Conservation (phyloP, 441 rosid genomes). For the Heliophila coronopifolia region DNA sequence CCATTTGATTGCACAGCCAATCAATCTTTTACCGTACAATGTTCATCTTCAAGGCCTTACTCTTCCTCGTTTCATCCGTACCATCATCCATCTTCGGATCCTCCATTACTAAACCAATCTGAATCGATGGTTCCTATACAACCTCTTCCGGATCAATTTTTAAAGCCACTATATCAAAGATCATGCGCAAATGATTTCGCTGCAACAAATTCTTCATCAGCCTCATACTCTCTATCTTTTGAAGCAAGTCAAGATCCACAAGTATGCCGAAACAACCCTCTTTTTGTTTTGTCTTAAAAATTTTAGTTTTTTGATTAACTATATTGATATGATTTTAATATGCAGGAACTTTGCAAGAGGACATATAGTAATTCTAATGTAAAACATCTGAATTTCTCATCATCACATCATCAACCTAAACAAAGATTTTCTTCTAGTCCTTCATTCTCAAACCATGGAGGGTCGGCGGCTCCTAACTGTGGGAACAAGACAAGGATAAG, state of each 20-base stretch:
- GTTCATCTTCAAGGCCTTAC: conserved; percentile 32
- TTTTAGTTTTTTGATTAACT: background rate
- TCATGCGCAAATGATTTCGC: conserved; percentile 10
- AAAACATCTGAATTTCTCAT: conserved; percentile 32
- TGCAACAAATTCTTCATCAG: conserved; percentile 21
- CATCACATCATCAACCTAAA: conserved; percentile 27
- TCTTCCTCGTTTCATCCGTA: conserved; percentile 34
- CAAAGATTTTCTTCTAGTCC: conserved; percentile 31
- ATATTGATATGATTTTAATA: background rate
- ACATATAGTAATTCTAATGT: conserved; percentile 26
- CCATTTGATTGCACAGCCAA: conserved; percentile 33
- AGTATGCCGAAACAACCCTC: conserved; percentile 29
- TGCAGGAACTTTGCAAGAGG: conserved; percentile 33
- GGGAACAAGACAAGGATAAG: conserved; percentile 61
- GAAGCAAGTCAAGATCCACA: conserved; percentile 43
- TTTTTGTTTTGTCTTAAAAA: background rate
- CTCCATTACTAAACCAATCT: conserved; percentile 26
- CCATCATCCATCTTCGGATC: conserved; percentile 32
- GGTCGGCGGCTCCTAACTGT: conserved; percentile 15
- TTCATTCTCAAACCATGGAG: conserved; percentile 22
- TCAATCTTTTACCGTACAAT: conserved; percentile 27
- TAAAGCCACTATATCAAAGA: conserved; percentile 27
- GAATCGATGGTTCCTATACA: conserved; percentile 34
- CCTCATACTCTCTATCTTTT: conserved; percentile 37
- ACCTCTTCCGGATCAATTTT: conserved; percentile 25